phyloP scores from a whole-genome alignment of 2,329 filamentous ascomycete species.

The Penicillium hesseltinei region DNA sequence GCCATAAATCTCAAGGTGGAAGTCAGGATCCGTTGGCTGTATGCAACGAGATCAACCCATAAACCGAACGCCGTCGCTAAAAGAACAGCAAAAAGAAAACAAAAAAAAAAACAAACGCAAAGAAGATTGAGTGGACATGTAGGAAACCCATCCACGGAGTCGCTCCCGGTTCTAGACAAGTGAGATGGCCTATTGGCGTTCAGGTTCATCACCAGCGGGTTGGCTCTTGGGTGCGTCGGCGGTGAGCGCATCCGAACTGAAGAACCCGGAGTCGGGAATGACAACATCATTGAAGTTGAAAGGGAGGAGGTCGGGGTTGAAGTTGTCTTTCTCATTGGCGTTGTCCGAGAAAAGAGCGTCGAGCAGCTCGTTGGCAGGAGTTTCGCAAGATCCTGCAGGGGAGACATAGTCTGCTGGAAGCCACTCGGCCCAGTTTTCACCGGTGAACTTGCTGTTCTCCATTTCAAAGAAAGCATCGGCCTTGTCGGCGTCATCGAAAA shows the following conservation, averaged over 20 bases:
- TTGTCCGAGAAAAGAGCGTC: conserved; percentile 36
- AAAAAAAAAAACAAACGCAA: conserved; percentile 4
- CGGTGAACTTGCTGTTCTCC: conserved; percentile 24
- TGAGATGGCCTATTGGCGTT: conserved; percentile 15
- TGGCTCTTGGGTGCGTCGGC: conserved; percentile 27
- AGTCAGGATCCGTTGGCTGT: not conserved
- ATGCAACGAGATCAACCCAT: conserved; percentile 6
- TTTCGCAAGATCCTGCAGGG: conserved; percentile 28
- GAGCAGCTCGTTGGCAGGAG: conserved; percentile 34
- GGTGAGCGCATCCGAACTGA: conserved; percentile 36
- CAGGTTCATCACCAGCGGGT: conserved; percentile 12
- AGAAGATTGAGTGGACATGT: not conserved
- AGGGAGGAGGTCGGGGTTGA: conserved; percentile 29
- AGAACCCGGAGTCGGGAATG: conserved; percentile 38
- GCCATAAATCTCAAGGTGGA: conserved; percentile 6
- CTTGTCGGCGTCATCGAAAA: conserved; percentile 35
- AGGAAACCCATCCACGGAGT: not conserved
- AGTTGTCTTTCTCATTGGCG: conserved; percentile 29
- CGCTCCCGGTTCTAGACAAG: conserved; percentile 5
- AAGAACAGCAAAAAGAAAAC: conserved; percentile 10
- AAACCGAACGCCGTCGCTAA: conserved; percentile 27
- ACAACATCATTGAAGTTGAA: conserved; percentile 32
- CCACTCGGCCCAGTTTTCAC: conserved; percentile 40
- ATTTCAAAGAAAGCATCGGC: conserved; percentile 31
- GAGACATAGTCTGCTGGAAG: conserved; percentile 38